Base-by-base conservation (phyloP, 495 filamentous ascomycete genomes). In the Copromyces sp. region DNA sequence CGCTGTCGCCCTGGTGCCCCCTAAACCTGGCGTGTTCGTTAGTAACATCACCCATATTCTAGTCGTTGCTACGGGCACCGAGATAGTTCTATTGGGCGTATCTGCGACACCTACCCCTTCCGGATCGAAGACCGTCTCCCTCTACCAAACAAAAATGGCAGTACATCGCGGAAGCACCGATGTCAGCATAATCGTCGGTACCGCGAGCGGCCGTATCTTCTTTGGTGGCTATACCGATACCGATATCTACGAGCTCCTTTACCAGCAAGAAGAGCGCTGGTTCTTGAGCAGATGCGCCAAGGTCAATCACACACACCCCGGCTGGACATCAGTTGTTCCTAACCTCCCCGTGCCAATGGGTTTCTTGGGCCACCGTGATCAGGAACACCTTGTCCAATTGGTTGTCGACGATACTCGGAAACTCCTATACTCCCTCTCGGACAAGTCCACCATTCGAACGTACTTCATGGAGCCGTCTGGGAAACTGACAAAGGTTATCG, bases 231-330 rank as follows among this genome's bases (percentile, higher is more conserved):
- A 86, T 29, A 86, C 83, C 20, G 93, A 94, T 78, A 91, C 90
- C 72, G 93, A 98, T 78, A 87, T 99, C 69, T 92, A 95, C 78
- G 95, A 99, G 82, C 85, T 98, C 39, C 92, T 90, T 68, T 99
- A 99, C 82, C 94, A 98, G 80, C 92, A 96, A 80, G 93, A 98
- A 80, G 95, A 98, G 80, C 91, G 90, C 75, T 99, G 96, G 96
- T 99, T 98, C 78, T 86, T 90, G 68, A 92, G 89, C 75, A 87
- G 90, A 72, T 94, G 91, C 78, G 87, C 87, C 14, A 96, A 93
- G 78, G 85, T 96, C 53, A 95, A 94, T 78, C 96, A 97, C 77
- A 93, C 94, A 2, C 89, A 87, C 71, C 91, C 89, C n/a, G 88
- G 92, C 8, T 87, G 94, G 76, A 84, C 88, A 29, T 86, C 91